Evolutionary conservation across 257 asterid species (phyloP), one percentile per base, ranked within the genome.

Genomic region (Leptodermis oblonga): DNA sequence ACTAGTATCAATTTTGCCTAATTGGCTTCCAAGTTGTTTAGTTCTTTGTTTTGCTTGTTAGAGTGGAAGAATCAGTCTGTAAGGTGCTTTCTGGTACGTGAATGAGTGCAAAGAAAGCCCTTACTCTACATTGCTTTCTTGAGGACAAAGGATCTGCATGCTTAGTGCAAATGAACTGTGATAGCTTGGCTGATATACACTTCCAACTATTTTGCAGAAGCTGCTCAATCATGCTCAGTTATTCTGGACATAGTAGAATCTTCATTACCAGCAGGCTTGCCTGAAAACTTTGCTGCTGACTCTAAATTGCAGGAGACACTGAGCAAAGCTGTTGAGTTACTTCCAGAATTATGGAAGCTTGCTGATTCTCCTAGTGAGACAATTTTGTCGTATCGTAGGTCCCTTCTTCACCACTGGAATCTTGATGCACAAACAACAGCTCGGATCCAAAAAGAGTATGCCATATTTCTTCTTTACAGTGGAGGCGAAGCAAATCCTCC

Each of bases 181-280:
- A 1, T 28, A 48, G 48, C 39, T 62, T 15, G 72, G 70, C 80
- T 79, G 70, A 83, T 68, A 69, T 55, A 49, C 66, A 67, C 73
- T 77, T 76, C 65, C 76, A 41, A 70, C 80, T 77, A 68, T 80
- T 83, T 79, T 78, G 89, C 98, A 93, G 98, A 93, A 79, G 94
- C 98, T 86, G 98, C 98, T 77, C 97, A 80, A 78, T 87, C 97
- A 76, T 93, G 98, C 86, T 78, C 89, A 71, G 78, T 86, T 83
- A 86, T 93, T 81, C 85, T 93, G 94, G 98, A 90, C 81, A 82
- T 86, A 66, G 83, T 90, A 75, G 98, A 93, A 81, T 84, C 95
- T 68, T 80, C 98, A 82, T 83, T 87, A 77, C 98, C 97, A 71
- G 90, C 77, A 77, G 94, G 90, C 67, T 83, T 88, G 85, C 98